Base-by-base conservation (phyloP, 176 grass and related monocot species). In the Alopecurus myosuroides region DNA sequence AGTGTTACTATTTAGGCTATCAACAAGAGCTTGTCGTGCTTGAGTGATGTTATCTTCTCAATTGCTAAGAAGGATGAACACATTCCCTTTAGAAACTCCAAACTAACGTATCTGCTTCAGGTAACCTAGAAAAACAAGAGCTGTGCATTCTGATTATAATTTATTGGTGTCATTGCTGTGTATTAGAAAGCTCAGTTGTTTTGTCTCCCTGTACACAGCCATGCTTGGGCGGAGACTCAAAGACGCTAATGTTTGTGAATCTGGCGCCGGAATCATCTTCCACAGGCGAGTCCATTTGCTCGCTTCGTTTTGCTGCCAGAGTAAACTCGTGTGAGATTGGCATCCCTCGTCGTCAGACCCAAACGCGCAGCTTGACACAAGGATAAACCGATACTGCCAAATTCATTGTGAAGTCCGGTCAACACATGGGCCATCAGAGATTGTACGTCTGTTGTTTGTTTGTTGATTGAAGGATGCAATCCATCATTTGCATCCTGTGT, bases 31-130 rank as follows among this genome's bases (percentile, higher is more conserved):
- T 64, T 99, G 52, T 97, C 97, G 1, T 94, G 90, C 37, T 84
- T 99, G 62, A 94, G 90, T 22, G 97, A 99, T 85, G 94, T 94
- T 12, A 99, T 99, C 62, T 96, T 94, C 70, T 87, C 97, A 35
- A 91, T 99, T 41, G 97, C 93, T 14, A 99, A 99, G 84, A 99
- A 99, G 81, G 97, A 99, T 7, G 97, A 95, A 22, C 94, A 99
- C 31, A 79, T 99, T 36, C 97, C 97, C 2, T 99, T 94, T 46
- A 88, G 97, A 42, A 99, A 99, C 85, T 99, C 97, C 39, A 99
- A 99, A 64, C 44, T 99, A 19, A 99, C 97, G 0, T 95, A 99
- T 75, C 72, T 99, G 11, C 80, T 99, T n/a, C 97, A 99, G 88
- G 97, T 99, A 83, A 80, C 29, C 11, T 19, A n/a, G 6, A 19